Evolutionary conservation across 768 basidiomycete species (phyloP).

Genomic region (Cystofilobasidium capitatum): DNA sequence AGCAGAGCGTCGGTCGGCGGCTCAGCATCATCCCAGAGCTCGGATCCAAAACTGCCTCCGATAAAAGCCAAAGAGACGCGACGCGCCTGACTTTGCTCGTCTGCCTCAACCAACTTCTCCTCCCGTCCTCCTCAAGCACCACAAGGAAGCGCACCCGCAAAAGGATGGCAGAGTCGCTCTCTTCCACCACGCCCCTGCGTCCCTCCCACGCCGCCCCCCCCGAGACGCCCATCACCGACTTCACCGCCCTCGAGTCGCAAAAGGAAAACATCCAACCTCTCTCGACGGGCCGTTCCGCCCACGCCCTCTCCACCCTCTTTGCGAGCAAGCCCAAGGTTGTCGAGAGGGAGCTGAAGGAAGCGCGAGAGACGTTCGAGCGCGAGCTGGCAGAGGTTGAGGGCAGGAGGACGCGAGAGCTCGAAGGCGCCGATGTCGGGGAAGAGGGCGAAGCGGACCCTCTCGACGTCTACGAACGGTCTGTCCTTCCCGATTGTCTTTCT

Average conservation of each 20-base stretch:
- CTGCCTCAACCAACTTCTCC: neutral
- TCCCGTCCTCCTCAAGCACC: neutral
- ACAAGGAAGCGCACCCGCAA: neutral
- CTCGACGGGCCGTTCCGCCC: constrained; percentile 43
- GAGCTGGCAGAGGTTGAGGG: constrained; percentile 40
- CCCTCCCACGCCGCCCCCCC: neutral
- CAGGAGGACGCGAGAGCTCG: constrained; percentile 34
- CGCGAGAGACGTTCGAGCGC: constrained; percentile 38
- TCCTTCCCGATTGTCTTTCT: neutral
- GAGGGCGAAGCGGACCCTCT: constrained; percentile 69
- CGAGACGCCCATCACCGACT: constrained; percentile 40
- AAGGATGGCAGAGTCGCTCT: neutral
- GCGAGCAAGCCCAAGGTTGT: constrained; percentile 54
- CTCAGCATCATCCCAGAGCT: too few relatives aligned
- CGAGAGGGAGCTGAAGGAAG: constrained; percentile 44
- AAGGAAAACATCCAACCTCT: constrained; percentile 48
- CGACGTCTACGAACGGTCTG: constrained; percentile 63
- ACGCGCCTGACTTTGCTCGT: neutral
- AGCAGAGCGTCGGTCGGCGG: too few relatives aligned
- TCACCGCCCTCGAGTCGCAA: constrained; percentile 42
- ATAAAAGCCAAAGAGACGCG: neutral
- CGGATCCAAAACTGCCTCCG: neutral
- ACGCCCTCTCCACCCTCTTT: constrained; percentile 42
- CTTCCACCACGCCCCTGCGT: neutral
- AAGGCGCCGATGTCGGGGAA: constrained; percentile 41